Evolutionary conservation across 306 rosid species (phyloP), one percentile per base, ranked within the genome.

Genomic region (Vicia villosa): DNA sequence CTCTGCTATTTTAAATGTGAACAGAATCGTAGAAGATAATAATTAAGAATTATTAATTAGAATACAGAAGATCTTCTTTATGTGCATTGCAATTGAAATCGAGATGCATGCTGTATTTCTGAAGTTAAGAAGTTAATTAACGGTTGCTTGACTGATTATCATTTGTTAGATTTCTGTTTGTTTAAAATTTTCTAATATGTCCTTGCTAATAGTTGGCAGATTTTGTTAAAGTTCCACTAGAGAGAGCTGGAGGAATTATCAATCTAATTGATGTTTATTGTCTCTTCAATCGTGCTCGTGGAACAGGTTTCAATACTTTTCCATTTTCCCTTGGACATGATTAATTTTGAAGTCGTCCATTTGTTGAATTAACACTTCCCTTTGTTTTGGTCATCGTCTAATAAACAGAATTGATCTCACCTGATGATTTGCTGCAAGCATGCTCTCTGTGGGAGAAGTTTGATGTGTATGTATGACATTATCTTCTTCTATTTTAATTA

Each of bases 381-480:
- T 69, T 69, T 72, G 64, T 78, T 71, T 83, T 59, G 63, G 65
- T 63, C 50, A 69, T 62, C 57, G 72, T 62, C 50, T 68, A 24
- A 63, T 83, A 28, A 63, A 75, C 95, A 94, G 99, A 94, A 82
- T 77, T 94, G 86, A 94, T 94, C 54, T 90, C 99, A 15, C 99
- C 99, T 3, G 97, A 94, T 63, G 99, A 94, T 85, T 86, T 90
- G 85, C 67, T 90, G 82, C 97, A 81, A 88, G 99, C 97, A 38
- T 94, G 99, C 83, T 84, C 79, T 51, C 87, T 94, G 17, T 94
- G 99, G 99, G 97, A 88, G 84, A 94, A 91, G 83, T 87, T 94
- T 81, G 96, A 93, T 49, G 98, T 90, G 97, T 94, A 90, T 34
- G 97, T 86, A 69, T 68, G 26, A 42, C 30, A 57, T 45, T 38